Conservation (phyloP, 441 rosid genomes). For the Viola pubescens region DNA sequence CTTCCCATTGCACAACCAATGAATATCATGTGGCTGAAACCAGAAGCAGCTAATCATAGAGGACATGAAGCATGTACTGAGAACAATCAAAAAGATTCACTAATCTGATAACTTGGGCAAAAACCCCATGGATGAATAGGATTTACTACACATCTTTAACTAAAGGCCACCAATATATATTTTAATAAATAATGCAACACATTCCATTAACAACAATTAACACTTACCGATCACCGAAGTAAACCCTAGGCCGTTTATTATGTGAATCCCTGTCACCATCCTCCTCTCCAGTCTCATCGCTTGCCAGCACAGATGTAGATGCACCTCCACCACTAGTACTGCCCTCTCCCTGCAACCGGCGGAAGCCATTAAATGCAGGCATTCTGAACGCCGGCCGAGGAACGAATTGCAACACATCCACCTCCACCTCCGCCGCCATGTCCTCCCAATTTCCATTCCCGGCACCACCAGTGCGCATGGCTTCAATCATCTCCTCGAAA, state of each 20-base stretch:
- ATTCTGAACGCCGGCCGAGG: constrained; percentile 18
- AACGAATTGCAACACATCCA: constrained; percentile 1
- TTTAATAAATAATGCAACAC: neutral
- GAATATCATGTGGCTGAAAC: no score
- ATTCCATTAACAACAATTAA: neutral
- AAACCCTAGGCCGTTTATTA: constrained; percentile 77
- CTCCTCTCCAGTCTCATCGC: constrained; percentile 19
- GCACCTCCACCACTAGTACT: constrained; percentile 32
- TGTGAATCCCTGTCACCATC: constrained; percentile 47
- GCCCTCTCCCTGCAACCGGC: constrained; percentile 47
- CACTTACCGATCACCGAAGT: constrained; percentile 49
- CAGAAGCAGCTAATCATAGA: neutral
- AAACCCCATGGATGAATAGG: neutral
- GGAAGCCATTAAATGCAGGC: constrained; percentile 15
- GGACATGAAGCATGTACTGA: neutral
- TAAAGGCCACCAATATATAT: neutral
- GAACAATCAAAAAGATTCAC: neutral
- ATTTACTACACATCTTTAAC: neutral
- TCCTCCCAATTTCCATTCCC: constrained; percentile 25
- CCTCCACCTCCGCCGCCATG: constrained; percentile 12
- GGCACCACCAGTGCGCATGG: constrained; percentile 21
- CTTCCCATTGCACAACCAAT: neutral
- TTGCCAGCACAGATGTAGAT: constrained; percentile 15
- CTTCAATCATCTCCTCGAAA: constrained; percentile 38
- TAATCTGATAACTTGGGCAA: neutral